A percentile compares a stretch with the other conserved stretches of the same genome.
phyloP scores from a whole-genome alignment of 345 rosid genomes.

The Populus alba region DNA sequence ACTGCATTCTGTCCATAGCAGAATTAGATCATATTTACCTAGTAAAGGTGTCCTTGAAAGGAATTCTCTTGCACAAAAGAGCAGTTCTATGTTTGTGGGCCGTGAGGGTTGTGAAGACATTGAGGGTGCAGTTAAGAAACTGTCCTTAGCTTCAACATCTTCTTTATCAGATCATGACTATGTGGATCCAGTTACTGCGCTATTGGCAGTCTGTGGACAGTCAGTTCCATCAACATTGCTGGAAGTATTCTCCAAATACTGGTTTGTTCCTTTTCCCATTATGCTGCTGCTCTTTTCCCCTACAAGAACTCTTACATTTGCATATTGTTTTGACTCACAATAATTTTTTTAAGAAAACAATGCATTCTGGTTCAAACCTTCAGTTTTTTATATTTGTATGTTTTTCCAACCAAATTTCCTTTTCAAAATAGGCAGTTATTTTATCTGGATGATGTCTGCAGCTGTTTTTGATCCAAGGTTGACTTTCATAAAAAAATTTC shows the following conservation, averaged over 20 bases:
- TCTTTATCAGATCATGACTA: conserved; percentile 37
- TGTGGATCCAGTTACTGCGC: conserved; percentile 54
- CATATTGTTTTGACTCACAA: neutral
- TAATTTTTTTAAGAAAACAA: neutral
- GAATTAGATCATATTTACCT: conserved; percentile 23
- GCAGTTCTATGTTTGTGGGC: conserved; percentile 3
- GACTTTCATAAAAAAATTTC: neutral
- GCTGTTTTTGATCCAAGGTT: neutral
- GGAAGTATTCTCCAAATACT: conserved; percentile 70
- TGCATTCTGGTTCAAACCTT: neutral
- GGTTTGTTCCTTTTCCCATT: conserved; percentile 47
- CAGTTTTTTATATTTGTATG: neutral
- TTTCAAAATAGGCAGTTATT: neutral
- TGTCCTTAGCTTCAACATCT: conserved; percentile 63
- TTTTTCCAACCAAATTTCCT: no score
- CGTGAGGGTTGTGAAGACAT: conserved; percentile 38
- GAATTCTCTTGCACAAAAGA: conserved; percentile 21
- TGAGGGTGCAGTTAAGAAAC: conserved; percentile 55
- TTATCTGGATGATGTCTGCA: neutral
- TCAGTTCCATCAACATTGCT: conserved; percentile 50
- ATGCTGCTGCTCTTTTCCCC: neutral
- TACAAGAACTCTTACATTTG: neutral
- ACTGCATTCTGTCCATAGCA: conserved; percentile 39
- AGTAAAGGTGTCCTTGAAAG: conserved; percentile 27
- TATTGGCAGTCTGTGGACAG: conserved; percentile 69